Evolutionary conservation across 352 stramenopile genomes (phyloP).

Genomic region (Phytophthora europaea): DNA sequence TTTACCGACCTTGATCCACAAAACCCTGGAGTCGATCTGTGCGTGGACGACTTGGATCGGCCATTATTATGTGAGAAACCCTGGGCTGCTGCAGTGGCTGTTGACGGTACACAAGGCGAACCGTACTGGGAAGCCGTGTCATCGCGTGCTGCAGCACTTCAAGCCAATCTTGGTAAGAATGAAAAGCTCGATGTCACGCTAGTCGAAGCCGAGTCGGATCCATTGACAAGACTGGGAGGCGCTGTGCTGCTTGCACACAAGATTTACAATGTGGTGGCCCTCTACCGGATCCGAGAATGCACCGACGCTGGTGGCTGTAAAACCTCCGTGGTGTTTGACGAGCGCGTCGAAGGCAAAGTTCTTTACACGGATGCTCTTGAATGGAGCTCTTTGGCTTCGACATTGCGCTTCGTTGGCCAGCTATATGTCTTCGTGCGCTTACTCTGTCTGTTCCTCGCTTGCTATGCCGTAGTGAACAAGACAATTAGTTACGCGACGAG

Average conservation of each 20-base stretch:
- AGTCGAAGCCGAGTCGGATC: slow-evolving; percentile 60
- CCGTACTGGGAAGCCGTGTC: slow-evolving; percentile 59
- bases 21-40: slow-evolving; percentile 59
- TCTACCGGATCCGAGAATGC: slow-evolving; percentile 56
- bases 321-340: slow-evolving; percentile 48
- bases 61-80: slow-evolving; percentile 69
- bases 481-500: background rate
- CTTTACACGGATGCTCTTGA: slow-evolving; percentile 67
- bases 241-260: slow-evolving; percentile 64
- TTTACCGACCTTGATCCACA: slow-evolving; percentile 47
- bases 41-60: slow-evolving; percentile 61
- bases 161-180: slow-evolving; percentile 30
- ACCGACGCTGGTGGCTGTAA: slow-evolving; percentile 25
- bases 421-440: slow-evolving; percentile 55
- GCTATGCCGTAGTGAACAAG: slow-evolving; percentile 37
- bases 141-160: slow-evolving; percentile 34
- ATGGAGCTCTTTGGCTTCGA: slow-evolving; percentile 58
- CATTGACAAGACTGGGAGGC: slow-evolving; percentile 55
- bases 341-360: slow-evolving; percentile 59
- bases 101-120: slow-evolving; percentile 14
- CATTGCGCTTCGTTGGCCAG: slow-evolving; percentile 55
- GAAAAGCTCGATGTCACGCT: slow-evolving; percentile 60
- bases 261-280: slow-evolving; percentile 58
- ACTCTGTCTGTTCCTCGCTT: slow-evolving; percentile 42
- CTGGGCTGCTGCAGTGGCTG: slow-evolving; percentile 41